These are phyloP conservation scores for Saccharomycopsis sp. DNA, from an alignment of 805 yeast species.

Conservation along the genomic window DNA sequence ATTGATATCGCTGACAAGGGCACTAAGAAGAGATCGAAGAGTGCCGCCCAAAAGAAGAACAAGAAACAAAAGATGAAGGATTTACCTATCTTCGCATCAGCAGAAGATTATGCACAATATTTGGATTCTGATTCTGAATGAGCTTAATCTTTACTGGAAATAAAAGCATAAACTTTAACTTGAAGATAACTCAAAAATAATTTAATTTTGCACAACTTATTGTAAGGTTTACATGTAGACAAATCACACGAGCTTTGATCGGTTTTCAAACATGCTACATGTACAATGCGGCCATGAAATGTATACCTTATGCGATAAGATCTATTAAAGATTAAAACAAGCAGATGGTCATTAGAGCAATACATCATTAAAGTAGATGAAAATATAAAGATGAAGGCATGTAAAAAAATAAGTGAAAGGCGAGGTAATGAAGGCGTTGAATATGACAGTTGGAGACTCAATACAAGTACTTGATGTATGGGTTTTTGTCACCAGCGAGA, in stretches of 20 bases:
- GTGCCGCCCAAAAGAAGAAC: constrained; percentile 31
- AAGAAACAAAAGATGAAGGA: constrained; percentile 55
- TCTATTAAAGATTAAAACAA: too few relatives aligned
- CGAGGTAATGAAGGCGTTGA: neutral
- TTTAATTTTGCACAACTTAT: too few relatives aligned
- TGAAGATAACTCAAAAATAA: too few relatives aligned
- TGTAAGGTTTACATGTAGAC: too few relatives aligned
- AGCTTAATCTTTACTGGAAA: neutral
- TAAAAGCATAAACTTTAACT: neutral
- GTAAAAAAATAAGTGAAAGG: neutral
- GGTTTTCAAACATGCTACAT: too few relatives aligned
- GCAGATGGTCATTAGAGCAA: neutral
- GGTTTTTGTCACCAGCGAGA: constrained; percentile 34
- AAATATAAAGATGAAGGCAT: too few relatives aligned
- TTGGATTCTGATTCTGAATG: constrained; percentile 60
- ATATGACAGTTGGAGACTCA: constrained; percentile 9
- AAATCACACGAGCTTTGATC: too few relatives aligned
- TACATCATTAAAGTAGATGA: neutral
- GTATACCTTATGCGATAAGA: neutral
- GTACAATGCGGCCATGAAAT: too few relatives aligned
- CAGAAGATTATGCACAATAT: constrained; percentile 76
- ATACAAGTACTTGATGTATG: constrained; percentile 32
- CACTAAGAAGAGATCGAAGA: constrained; percentile 24
- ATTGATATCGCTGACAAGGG: constrained; percentile 20
- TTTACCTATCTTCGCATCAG: constrained; percentile 83